These are phyloP conservation scores for Diospyros kaki DNA, from an alignment of 148 eudicot genomes.

Conservation along the genomic window DNA sequence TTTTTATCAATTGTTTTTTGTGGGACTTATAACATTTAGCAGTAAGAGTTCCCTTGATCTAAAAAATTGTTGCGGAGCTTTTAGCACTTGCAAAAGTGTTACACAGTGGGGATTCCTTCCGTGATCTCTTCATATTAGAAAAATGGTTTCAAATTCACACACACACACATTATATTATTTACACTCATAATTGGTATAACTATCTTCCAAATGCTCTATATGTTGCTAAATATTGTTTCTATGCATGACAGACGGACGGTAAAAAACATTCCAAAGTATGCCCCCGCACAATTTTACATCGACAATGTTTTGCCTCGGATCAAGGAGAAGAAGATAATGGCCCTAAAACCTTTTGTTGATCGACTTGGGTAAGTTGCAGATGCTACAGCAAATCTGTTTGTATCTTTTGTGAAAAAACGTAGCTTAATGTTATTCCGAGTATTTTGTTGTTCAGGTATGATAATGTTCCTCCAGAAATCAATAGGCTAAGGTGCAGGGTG, in stretches of 20 bases:
- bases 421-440: neutral
- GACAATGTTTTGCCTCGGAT: constrained; percentile 98
- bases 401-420: neutral
- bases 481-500: constrained; percentile 88
- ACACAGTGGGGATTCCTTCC: neutral
- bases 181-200: neutral
- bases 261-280: constrained; percentile 97
- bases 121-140: neutral
- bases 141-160: neutral
- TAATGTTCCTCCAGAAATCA: constrained; percentile 93
- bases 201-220: constrained; percentile 1
- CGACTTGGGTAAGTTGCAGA: constrained; percentile 80
- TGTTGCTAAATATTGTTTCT: neutral
- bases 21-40: neutral
- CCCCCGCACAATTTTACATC: constrained; percentile 88
- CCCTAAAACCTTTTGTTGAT: constrained; percentile 97
- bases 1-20: too few relatives aligned
- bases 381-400: neutral
- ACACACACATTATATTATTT: neutral
- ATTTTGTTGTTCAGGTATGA: constrained; percentile 61
- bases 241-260: constrained; percentile 76
- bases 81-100: neutral
- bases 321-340: constrained; percentile 98
- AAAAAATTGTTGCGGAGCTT: neutral
- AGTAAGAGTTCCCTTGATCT: neutral